Conservation (phyloP, 139 green algal species). For the Klebsormidium nitens region DNA sequence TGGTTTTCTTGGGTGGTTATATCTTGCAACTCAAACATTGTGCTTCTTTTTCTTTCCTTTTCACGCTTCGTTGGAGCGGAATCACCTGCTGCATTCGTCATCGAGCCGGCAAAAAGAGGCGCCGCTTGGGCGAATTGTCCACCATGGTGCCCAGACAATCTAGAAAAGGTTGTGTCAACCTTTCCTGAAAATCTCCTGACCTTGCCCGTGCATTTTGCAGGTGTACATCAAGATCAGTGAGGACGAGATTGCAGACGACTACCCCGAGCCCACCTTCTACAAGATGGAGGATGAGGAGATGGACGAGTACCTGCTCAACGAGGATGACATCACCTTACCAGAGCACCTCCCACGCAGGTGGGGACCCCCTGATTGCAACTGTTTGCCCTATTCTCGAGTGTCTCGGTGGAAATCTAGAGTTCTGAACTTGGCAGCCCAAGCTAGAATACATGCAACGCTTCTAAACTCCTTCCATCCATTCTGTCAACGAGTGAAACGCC, state of each 20-base stretch:
- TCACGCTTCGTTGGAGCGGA: not conserved
- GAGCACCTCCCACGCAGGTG: constrained; percentile 73
- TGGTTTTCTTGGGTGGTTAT: too few species aligned
- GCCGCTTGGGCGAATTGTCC: not conserved
- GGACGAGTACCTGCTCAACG: constrained; percentile 79
- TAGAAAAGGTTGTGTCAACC: not conserved
- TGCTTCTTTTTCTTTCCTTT: not conserved
- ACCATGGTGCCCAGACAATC: not conserved
- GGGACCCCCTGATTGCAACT: too few species aligned
- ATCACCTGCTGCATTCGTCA: not conserved
- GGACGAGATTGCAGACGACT: constrained; percentile 91
- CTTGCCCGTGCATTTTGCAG: not conserved
- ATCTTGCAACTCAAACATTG: too few species aligned
- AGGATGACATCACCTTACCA: constrained; percentile 69
- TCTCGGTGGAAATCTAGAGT: too few species aligned
- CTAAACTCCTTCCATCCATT: not conserved
- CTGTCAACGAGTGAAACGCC: not conserved
- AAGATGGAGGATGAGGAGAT: constrained; percentile 65
- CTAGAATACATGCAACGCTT: too few species aligned
- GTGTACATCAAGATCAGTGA: constrained; percentile 85
- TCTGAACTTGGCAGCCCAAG: too few species aligned
- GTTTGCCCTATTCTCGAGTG: too few species aligned
- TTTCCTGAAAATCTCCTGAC: not conserved
- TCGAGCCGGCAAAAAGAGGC: constrained; percentile 3
- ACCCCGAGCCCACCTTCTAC: constrained; percentile 80